Percentiles rank a stretch among this genome's conserved stretches.
phyloP scores from a whole-genome alignment of 2,329 filamentous ascomycete genomes.

The Pyricularia sp. region DNA sequence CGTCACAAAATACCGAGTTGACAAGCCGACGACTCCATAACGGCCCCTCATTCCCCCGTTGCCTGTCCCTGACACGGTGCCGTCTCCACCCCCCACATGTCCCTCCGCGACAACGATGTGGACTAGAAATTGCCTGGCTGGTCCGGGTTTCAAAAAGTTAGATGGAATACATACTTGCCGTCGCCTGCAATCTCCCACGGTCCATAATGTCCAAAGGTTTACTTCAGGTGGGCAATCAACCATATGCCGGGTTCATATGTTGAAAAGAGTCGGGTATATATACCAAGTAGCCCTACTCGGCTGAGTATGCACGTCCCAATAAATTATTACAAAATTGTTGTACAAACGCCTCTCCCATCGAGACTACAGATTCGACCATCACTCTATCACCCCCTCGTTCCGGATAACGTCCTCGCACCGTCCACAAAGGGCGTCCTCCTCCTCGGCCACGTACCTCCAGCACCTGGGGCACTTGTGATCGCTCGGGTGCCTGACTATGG shows the following conservation, averaged over 20 bases:
- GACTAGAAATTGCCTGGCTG: too few species aligned
- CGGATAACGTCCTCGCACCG: conserved; percentile 56
- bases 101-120: not conserved
- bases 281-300: not conserved
- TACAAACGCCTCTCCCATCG: not conserved
- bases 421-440: conserved; percentile 56
- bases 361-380: not conserved
- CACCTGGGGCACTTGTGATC: conserved; percentile 73
- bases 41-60: too few species aligned
- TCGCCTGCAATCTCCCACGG: too few species aligned
- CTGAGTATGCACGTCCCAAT: not conserved
- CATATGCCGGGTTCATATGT: not conserved
- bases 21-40: too few species aligned
- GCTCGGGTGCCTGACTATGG: conserved; percentile 37
- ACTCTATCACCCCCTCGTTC: not conserved
- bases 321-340: not conserved
- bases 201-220: too few species aligned
- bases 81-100: not conserved
- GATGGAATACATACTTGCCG: too few species aligned
- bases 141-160: too few species aligned
- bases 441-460: conserved; percentile 75
- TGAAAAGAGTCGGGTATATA: not conserved
- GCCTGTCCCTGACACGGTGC: too few species aligned
- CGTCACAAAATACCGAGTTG: too few species aligned
- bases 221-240: too few species aligned